These are phyloP conservation scores for Trypanosoma melophagium DNA, from an alignment of 208 protist species.

Conservation along the genomic window DNA sequence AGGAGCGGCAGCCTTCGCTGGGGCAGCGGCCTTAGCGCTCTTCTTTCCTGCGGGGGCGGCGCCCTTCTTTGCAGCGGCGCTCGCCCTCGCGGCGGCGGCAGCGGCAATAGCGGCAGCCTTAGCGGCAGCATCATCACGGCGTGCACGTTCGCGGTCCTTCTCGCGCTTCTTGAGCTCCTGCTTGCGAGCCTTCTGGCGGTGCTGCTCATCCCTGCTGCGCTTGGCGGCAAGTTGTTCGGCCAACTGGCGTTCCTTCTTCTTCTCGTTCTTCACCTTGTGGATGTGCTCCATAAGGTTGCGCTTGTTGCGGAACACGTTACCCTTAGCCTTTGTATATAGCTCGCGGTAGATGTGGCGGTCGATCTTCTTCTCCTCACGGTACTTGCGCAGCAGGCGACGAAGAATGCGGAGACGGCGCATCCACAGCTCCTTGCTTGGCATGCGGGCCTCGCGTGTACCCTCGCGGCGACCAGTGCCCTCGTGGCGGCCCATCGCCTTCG, in stretches of 20 bases:
- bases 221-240: slow-evolving; percentile 88
- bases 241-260: slow-evolving; percentile 93
- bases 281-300: slow-evolving; percentile 98
- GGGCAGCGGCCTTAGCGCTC: slow-evolving; percentile 35
- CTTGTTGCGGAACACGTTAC: slow-evolving; percentile 99
- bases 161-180: slow-evolving; percentile 74
- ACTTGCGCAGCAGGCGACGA: slow-evolving; percentile 96
- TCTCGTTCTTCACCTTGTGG: slow-evolving; percentile 97
- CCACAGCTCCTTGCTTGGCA: slow-evolving; percentile 97
- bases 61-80: slow-evolving; percentile 47
- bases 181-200: slow-evolving; percentile 73
- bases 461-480: slow-evolving; percentile 94
- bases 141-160: slow-evolving; percentile 74
- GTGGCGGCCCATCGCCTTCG: slow-evolving; percentile 95
- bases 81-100: too few relatives aligned
- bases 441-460: slow-evolving; percentile 97
- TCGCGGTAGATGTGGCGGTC: slow-evolving; percentile 97
- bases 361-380: slow-evolving; percentile 98
- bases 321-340: slow-evolving; percentile 98
- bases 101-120: slow-evolving; percentile 48
- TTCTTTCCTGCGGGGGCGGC: slow-evolving; percentile 44
- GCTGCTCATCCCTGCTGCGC: slow-evolving; percentile 60
- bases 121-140: slow-evolving; percentile 53
- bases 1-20: slow-evolving; percentile 42
- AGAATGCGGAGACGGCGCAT: slow-evolving; percentile 98